phyloP scores from a whole-genome alignment of 352 stramenopile species.

The Phytophthora macrochlamydospora region DNA sequence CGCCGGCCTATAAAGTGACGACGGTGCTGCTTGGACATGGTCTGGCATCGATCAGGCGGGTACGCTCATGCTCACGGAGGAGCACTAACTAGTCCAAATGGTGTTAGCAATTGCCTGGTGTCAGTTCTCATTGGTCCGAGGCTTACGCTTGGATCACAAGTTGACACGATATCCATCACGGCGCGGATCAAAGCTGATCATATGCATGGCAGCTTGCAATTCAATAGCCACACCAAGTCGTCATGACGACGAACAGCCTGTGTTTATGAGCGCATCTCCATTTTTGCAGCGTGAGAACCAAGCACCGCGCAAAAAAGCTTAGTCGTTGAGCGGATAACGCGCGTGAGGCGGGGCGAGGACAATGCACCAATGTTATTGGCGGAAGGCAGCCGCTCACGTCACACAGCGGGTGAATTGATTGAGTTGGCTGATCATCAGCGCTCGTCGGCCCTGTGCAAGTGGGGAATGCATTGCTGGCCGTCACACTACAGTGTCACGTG shows the following conservation, averaged over 20 bases:
- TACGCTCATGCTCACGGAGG: background rate
- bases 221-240: background rate
- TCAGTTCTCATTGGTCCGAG: background rate
- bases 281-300: background rate
- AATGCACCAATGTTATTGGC: background rate
- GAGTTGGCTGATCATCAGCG: too few relatives aligned
- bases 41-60: background rate
- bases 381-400: background rate
- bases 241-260: too few relatives aligned
- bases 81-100: background rate
- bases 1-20: conserved; percentile 6
- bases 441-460: too few relatives aligned
- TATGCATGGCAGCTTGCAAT: background rate
- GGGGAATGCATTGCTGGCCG: too few relatives aligned
- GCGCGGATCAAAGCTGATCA: background rate
- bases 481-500: too few relatives aligned
- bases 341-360: background rate
- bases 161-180: background rate
- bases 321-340: background rate
- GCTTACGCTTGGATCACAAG: background rate
- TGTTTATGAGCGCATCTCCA: background rate
- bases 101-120: background rate
- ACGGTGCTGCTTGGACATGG: background rate
- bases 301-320: background rate
- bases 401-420: too few relatives aligned